These are phyloP conservation scores for Linaria vulgaris DNA, from an alignment of 257 asterid species.

Conservation along the genomic window DNA sequence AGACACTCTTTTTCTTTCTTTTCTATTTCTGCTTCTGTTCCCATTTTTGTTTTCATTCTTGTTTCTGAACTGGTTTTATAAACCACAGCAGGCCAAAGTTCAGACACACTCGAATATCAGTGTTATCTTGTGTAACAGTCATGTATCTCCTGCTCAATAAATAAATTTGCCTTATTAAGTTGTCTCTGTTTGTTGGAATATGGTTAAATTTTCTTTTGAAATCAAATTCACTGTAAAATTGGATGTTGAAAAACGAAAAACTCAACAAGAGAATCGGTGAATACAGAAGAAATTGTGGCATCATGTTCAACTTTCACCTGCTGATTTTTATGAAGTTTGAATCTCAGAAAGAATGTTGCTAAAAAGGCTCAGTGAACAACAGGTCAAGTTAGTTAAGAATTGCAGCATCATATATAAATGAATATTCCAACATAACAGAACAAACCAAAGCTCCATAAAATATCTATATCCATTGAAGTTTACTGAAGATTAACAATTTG, in stretches of 20 bases:
- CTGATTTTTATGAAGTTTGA: too few species aligned
- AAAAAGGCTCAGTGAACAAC: too few species aligned
- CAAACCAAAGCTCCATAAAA: not conserved
- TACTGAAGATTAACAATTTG: too few species aligned
- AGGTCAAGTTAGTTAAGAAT: not conserved
- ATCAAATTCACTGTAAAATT: not conserved
- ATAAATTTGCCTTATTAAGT: not conserved
- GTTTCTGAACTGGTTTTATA: not conserved
- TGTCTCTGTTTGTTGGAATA: not conserved
- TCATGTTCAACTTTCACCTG: too few species aligned
- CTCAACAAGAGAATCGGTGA: too few species aligned
- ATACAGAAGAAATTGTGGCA: too few species aligned
- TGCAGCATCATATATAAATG: too few species aligned
- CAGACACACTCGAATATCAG: not conserved
- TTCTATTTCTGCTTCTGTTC: not conserved
- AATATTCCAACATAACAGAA: not conserved
- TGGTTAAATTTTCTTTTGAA: not conserved
- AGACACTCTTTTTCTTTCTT: not conserved
- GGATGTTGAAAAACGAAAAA: too few species aligned
- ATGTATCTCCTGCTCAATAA: slow-evolving; percentile 13
- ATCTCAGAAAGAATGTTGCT: too few species aligned
- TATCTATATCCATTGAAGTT: not conserved
- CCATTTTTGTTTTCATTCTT: not conserved
- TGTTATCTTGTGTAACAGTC: not conserved
- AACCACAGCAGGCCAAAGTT: not conserved